A percentile compares a stretch with the other conserved stretches of the same genome.
phyloP scores from a whole-genome alignment of 768 basidiomycete species.

The Pluteus cervinus region DNA sequence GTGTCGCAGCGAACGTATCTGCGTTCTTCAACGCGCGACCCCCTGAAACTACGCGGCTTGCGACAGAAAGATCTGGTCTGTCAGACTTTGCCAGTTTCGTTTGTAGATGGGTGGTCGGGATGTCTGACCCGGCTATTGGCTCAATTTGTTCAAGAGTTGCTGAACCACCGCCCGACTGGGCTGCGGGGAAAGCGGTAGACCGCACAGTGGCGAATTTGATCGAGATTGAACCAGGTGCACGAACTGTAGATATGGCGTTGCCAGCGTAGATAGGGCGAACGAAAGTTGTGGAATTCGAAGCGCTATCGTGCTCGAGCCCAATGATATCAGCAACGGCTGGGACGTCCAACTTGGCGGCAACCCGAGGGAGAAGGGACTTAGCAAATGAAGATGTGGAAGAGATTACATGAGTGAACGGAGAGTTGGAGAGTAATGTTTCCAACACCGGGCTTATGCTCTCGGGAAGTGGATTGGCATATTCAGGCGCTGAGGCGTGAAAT shows the following conservation, averaged over 20 bases:
- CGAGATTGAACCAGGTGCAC: slow-evolving; percentile 66
- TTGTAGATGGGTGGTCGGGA: slow-evolving; percentile 57
- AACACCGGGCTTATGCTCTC: slow-evolving; percentile 82
- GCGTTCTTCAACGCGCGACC: slow-evolving; percentile 93
- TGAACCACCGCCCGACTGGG: slow-evolving; percentile 39
- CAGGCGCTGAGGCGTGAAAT: slow-evolving; percentile 63
- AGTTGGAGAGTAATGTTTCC: slow-evolving; percentile 61
- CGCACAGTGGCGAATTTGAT: slow-evolving; percentile 96
- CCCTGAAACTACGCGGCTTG: slow-evolving; percentile 87
- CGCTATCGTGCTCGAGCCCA: slow-evolving; percentile 65
- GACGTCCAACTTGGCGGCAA: slow-evolving; percentile 83
- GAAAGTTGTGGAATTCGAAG: slow-evolving; percentile 76
- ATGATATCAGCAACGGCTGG: slow-evolving; percentile 91
- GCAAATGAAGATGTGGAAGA: slow-evolving; percentile 89
- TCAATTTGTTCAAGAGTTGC: slow-evolving; percentile 54
- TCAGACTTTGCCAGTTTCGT: slow-evolving; percentile 84
- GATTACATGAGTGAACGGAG: slow-evolving; percentile 83
- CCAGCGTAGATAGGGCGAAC: slow-evolving; percentile 96
- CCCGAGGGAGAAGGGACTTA: slow-evolving; percentile 89
- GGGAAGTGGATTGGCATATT: slow-evolving; percentile 64
- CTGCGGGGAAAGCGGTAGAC: slow-evolving; percentile 81
- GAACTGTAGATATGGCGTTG: slow-evolving; percentile 92
- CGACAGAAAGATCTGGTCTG: slow-evolving; percentile 86
- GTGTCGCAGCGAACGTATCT: slow-evolving; percentile 80
- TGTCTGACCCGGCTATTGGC: slow-evolving; percentile 53